Conservation (phyloP, 495 filamentous ascomycete genomes). For the Aspergillus coremiiformis region DNA sequence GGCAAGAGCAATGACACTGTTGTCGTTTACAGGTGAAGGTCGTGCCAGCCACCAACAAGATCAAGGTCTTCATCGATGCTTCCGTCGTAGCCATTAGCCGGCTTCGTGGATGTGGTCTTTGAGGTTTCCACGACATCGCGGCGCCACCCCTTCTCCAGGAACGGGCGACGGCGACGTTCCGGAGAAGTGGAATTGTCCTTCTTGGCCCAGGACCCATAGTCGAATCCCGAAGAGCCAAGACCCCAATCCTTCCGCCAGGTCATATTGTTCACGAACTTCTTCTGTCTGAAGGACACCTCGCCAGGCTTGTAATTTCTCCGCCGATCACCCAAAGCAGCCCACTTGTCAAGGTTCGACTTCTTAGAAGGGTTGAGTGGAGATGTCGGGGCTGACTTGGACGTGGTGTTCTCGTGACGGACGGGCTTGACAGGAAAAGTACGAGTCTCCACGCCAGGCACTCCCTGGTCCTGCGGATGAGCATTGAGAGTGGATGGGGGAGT, state of each 20-base stretch:
- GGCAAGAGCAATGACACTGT: neutral
- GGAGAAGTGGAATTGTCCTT: constrained; percentile 34
- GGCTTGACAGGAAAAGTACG: constrained; percentile 33
- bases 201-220: constrained; percentile 42
- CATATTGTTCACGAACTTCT: constrained; percentile 34
- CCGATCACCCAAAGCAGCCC: constrained; percentile 76
- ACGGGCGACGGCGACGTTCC: constrained; percentile 33
- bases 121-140: constrained; percentile 36
- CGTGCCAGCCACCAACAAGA: constrained; percentile 86
- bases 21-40: constrained; percentile 42
- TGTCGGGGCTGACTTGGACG: constrained; percentile 53
- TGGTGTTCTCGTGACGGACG: constrained; percentile 53
- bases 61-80: constrained; percentile 67
- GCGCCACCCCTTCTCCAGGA: constrained; percentile 59
- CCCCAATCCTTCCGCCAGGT: constrained; percentile 47
- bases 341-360: constrained; percentile 66
- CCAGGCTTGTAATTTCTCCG: constrained; percentile 57
- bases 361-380: constrained; percentile 48
- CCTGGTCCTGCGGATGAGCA: constrained; percentile 22
- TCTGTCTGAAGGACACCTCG: constrained; percentile 32
- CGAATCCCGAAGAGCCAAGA: constrained; percentile 47
- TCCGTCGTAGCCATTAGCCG: constrained; percentile 38
- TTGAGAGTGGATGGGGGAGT: constrained; percentile 47
- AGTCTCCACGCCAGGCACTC: constrained; percentile 15
- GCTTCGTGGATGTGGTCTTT: too few relatives aligned